Evolutionary conservation across 2,329 filamentous ascomycete genomes (phyloP).

Genomic region (Diaporthe eres): DNA sequence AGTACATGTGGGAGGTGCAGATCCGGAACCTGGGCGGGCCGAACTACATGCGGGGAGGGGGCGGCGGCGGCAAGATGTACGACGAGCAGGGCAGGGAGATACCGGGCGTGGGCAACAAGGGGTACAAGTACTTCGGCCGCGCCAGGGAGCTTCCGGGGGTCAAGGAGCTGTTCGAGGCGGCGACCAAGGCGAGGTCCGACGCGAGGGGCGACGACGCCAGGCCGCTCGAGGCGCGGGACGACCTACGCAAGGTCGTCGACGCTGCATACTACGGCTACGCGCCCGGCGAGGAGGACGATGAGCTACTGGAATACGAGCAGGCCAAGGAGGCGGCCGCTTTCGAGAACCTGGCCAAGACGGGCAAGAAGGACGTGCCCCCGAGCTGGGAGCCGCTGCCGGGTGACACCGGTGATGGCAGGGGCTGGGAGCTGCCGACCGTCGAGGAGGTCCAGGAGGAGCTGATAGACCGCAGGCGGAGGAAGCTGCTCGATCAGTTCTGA

Average conservation of each 20-base stretch:
- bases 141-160: slow-evolving; percentile 93
- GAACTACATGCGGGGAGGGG: slow-evolving; percentile 83
- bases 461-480: slow-evolving; percentile 85
- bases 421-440: slow-evolving; percentile 86
- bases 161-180: slow-evolving; percentile 94
- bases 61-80: slow-evolving; percentile 75
- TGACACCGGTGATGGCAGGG: slow-evolving; percentile 84
- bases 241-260: slow-evolving; percentile 83
- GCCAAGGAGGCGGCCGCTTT: slow-evolving; percentile 87
- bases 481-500: slow-evolving; percentile 84
- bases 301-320: slow-evolving; percentile 83
- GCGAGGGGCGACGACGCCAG: slow-evolving; percentile 59
- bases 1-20: slow-evolving; percentile 99
- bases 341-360: slow-evolving; percentile 74
- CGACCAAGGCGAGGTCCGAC: slow-evolving; percentile 69
- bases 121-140: slow-evolving; percentile 94
- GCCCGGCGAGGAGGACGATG: slow-evolving; percentile 90
- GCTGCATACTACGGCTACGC: slow-evolving; percentile 97
- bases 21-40: slow-evolving; percentile 96
- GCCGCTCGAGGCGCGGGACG: slow-evolving; percentile 76
- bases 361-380: slow-evolving; percentile 65
- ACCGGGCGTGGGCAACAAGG: slow-evolving; percentile 82
- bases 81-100: slow-evolving; percentile 82
- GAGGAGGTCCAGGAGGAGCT: slow-evolving; percentile 97
- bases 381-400: slow-evolving; percentile 91